Evolutionary conservation across 1,284 basidiomycete species (phyloP), one percentile per base, ranked within the genome.

Genomic region (Sanghuangporus sanghuang): DNA sequence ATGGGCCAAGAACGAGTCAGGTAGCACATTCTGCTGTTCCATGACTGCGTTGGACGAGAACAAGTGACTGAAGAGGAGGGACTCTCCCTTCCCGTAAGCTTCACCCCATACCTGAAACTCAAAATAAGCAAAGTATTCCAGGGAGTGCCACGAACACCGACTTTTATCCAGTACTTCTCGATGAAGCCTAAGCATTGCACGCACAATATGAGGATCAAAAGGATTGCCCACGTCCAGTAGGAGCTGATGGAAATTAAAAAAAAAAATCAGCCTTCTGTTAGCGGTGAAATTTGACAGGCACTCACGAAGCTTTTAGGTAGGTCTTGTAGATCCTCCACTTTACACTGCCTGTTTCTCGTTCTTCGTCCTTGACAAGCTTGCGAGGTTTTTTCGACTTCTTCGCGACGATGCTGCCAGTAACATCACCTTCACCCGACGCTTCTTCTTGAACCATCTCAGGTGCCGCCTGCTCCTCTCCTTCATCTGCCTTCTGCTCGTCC

Each of bases 311-410:
- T 68, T 82, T 79, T 64, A 95, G 77, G 72, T 94, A 94, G 12
- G 84, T 87, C 67, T 87, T 85, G 72, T 95, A 95, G 52, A 93
- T 87, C 1, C 74, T 72, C 87, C 88, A 90, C 70, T 92, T 91
- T 40, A 95, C 92, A 58, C 84, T 82, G 2, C 92, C 92, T 1
- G 81, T 79, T 49, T 89, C 86, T 21, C 92, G 77, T 68, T 87
- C 85, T 71, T 91, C 89, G 59, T 87, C 87, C 64, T 86, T 82
- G 9, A 90, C 74, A 6, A 90, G 76, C 69, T 87, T 88, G 62
- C 85, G 76, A 0, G 87, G 81, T 74, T 85, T 85, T n/a, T 57
- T 66, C 56, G 73, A 74, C 3, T 42, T n/a, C 6, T 68, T 71
- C 6, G 66, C 69, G 1, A 68, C 62, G 48, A 71, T 69, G 2